Conservation (phyloP, 2,329 filamentous ascomycete species). For the Venturia aucupariae region DNA sequence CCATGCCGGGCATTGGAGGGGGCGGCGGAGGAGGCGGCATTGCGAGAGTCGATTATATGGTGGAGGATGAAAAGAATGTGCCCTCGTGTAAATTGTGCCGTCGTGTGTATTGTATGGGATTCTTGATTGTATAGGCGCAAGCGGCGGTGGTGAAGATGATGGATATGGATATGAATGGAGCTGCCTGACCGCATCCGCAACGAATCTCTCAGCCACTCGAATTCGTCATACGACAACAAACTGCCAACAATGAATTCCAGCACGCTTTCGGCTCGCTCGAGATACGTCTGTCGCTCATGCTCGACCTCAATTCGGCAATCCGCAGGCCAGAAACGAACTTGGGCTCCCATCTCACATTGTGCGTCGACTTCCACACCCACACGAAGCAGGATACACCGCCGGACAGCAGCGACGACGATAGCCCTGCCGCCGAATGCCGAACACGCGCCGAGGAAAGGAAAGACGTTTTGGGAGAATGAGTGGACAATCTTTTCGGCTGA, state of each 20-base stretch:
- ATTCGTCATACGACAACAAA: constrained; percentile 10
- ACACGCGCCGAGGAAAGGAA: constrained; percentile 9
- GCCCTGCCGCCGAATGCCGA: neutral
- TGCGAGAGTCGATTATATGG: constrained; percentile 16
- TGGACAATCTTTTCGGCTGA: constrained; percentile 15
- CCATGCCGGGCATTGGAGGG: constrained; percentile 55
- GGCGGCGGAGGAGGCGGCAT: constrained; percentile 54
- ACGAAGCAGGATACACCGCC: neutral
- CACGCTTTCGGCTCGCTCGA: neutral
- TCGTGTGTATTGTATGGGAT: neutral
- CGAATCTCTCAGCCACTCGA: neutral
- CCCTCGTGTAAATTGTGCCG: neutral
- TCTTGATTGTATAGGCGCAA: neutral
- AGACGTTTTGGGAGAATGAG: constrained; percentile 14
- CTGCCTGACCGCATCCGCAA: neutral
- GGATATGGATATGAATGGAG: neutral
- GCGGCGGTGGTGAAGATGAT: neutral
- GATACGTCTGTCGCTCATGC: constrained; percentile 7
- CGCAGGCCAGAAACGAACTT: neutral
- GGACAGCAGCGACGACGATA: neutral
- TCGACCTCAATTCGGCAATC: constrained; percentile 1
- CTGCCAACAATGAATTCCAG: neutral
- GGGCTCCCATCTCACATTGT: constrained; percentile 1
- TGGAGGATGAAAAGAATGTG: neutral
- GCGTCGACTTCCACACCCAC: neutral